Evolutionary conservation across 129 eudicot genomes (phyloP).

Genomic region (Rutidosis leptorrhynchoides): DNA sequence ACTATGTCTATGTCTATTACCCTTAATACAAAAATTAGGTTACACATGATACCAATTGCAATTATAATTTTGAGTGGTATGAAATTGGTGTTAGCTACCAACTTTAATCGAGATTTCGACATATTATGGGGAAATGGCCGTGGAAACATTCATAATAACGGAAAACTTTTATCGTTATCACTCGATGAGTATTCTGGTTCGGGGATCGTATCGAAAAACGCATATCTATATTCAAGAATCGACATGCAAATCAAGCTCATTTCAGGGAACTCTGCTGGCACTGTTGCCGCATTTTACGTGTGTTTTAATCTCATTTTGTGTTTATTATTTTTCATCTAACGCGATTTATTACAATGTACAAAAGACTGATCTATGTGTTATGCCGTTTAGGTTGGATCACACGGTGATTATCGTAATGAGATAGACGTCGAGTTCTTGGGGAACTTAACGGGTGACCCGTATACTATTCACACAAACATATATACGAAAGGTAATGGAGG

Average conservation of each 20-base stretch:
- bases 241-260: constrained; percentile 40
- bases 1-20: constrained; percentile 29
- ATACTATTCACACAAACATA: constrained; percentile 35
- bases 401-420: constrained; percentile 31
- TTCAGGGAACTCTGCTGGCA: constrained; percentile 39
- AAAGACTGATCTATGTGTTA: constrained; percentile 7
- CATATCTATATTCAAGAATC: constrained; percentile 23
- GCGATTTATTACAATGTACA: neutral
- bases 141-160: constrained; percentile 19
- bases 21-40: neutral
- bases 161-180: constrained; percentile 30
- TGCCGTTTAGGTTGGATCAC: constrained; percentile 24
- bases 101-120: constrained; percentile 25
- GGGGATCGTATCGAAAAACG: constrained; percentile 13
- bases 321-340: neutral
- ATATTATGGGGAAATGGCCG: constrained; percentile 34
- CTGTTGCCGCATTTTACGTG: constrained; percentile 36
- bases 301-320: neutral
- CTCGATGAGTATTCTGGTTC: constrained; percentile 35
- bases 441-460: constrained; percentile 29
- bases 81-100: constrained; percentile 18
- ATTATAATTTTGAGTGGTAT: constrained; percentile 16
- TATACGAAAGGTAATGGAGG: constrained; percentile 29
- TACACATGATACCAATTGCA: constrained; percentile 6
- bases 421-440: constrained; percentile 39